These are phyloP conservation scores for Pyrenula aspistea DNA, from an alignment of 495 filamentous ascomycete species.

Conservation along the genomic window DNA sequence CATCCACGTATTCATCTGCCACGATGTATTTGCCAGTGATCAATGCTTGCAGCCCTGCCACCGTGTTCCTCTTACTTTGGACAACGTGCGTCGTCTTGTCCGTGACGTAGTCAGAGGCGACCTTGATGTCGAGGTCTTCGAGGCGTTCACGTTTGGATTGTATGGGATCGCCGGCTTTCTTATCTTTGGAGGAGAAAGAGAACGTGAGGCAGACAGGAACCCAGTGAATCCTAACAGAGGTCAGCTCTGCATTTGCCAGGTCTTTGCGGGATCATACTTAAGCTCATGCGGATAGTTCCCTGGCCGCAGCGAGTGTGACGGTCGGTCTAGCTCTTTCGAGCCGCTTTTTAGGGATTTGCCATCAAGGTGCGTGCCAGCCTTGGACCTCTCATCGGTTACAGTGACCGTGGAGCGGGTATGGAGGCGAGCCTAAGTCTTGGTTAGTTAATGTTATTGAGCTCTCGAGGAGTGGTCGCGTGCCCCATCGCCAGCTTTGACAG, in stretches of 20 bases:
- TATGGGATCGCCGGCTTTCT: slow-evolving; percentile 55
- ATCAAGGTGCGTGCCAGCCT: slow-evolving; percentile 69
- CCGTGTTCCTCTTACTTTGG: slow-evolving; percentile 77
- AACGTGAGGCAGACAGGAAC: slow-evolving; percentile 69
- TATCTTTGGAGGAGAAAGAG: slow-evolving; percentile 65
- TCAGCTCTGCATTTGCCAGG: not conserved
- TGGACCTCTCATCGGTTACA: slow-evolving; percentile 61
- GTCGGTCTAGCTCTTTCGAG: slow-evolving; percentile 33
- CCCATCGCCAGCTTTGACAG: slow-evolving; percentile 54
- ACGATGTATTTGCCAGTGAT: slow-evolving; percentile 77
- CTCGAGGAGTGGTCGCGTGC: slow-evolving; percentile 32
- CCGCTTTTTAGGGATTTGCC: slow-evolving; percentile 51
- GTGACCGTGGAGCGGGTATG: slow-evolving; percentile 50
- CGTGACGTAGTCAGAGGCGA: slow-evolving; percentile 55
- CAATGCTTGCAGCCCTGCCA: slow-evolving; percentile 77
- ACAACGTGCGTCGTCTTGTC: slow-evolving; percentile 76
- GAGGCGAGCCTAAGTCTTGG: slow-evolving; percentile 25
- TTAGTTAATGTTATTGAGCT: slow-evolving; percentile 5
- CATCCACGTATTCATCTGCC: slow-evolving; percentile 59
- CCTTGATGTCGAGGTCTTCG: slow-evolving; percentile 80
- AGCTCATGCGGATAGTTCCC: slow-evolving; percentile 47
- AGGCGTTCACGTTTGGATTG: slow-evolving; percentile 47
- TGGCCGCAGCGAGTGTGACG: slow-evolving; percentile 53
- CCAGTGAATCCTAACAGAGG: slow-evolving; percentile 60
- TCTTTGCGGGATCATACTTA: slow-evolving; percentile 19